A percentile compares a stretch with the other conserved stretches of the same genome.
phyloP scores from a whole-genome alignment of 208 protist species.

The Trypanosoma lewisi region DNA sequence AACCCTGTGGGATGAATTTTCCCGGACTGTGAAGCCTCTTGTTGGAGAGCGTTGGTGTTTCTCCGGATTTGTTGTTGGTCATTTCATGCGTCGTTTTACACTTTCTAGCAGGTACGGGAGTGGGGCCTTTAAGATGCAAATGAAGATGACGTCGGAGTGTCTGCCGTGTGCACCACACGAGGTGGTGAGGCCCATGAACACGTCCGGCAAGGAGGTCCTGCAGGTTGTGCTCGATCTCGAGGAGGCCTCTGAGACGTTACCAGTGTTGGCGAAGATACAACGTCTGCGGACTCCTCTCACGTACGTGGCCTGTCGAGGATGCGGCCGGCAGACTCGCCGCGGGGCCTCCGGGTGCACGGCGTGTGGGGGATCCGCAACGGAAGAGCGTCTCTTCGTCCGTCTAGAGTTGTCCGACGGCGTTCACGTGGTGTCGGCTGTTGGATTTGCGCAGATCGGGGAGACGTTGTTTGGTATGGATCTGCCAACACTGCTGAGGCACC shows the following conservation, averaged over 20 bases:
- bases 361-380: constrained; percentile 26
- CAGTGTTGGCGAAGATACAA: constrained; percentile 41
- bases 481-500: constrained; percentile 11
- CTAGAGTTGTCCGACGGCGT: constrained; percentile 51
- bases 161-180: neutral
- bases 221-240: constrained; percentile 25
- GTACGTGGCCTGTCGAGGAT: constrained; percentile 19
- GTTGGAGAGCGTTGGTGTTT: constrained; percentile 66
- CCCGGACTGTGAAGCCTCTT: constrained; percentile 23
- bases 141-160: neutral
- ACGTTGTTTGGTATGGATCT: constrained; percentile 31
- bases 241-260: constrained; percentile 32
- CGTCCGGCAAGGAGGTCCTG: neutral
- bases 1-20: constrained; percentile 71
- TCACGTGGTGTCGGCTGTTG: constrained; percentile 16
- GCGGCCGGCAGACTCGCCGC: neutral
- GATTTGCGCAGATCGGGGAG: constrained; percentile 32
- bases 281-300: constrained; percentile 26
- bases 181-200: neutral
- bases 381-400: constrained; percentile 22
- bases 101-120: constrained; percentile 36
- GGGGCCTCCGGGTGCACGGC: constrained; percentile 11
- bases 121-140: constrained; percentile 32
- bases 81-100: constrained; percentile 57
- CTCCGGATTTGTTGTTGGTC: constrained; percentile 38